Percentiles rank a stretch among this genome's conserved stretches.
phyloP scores from a whole-genome alignment of 176 grass and related monocot genomes.

The bread wheat (Triticum aestivum) region DNA sequence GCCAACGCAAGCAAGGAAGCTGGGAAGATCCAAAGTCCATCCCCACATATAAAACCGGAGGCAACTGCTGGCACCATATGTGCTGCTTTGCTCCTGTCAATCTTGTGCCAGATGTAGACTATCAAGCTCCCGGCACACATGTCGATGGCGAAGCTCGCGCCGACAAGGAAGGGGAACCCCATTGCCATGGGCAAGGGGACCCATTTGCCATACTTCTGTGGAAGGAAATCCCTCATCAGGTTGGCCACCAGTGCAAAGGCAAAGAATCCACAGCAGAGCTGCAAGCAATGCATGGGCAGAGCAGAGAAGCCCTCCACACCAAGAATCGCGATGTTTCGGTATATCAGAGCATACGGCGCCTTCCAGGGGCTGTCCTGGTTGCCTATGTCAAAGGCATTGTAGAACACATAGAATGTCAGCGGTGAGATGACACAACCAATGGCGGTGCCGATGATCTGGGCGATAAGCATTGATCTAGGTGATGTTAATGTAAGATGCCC shows the following conservation, averaged over 20 bases:
- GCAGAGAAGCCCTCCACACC: constrained; percentile 89
- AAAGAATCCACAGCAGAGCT: constrained; percentile 95
- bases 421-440: constrained; percentile 92
- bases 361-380: constrained; percentile 91
- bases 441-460: constrained; percentile 84
- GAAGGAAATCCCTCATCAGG: constrained; percentile 65
- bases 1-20: constrained; percentile 83
- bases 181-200: constrained; percentile 96
- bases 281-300: constrained; percentile 75
- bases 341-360: constrained; percentile 92
- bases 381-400: constrained; percentile 91
- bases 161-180: constrained; percentile 86
- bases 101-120: constrained; percentile 76
- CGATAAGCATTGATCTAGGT: constrained; percentile 85
- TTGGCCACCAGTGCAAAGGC: constrained; percentile 75
- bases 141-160: constrained; percentile 91
- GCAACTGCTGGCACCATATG: constrained; percentile 92
- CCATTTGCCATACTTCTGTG: constrained; percentile 62
- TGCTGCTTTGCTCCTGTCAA: constrained; percentile 51
- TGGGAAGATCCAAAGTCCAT: constrained; percentile 97
- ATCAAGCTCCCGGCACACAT: constrained; percentile 89
- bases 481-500: constrained; percentile 95
- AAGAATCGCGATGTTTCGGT: constrained; percentile 94
- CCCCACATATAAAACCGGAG: constrained; percentile 89
- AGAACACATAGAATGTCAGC: constrained; percentile 90